Evolutionary conservation across 495 filamentous ascomycete species (phyloP).

Genomic region (Sphaerosporella brunnea): DNA sequence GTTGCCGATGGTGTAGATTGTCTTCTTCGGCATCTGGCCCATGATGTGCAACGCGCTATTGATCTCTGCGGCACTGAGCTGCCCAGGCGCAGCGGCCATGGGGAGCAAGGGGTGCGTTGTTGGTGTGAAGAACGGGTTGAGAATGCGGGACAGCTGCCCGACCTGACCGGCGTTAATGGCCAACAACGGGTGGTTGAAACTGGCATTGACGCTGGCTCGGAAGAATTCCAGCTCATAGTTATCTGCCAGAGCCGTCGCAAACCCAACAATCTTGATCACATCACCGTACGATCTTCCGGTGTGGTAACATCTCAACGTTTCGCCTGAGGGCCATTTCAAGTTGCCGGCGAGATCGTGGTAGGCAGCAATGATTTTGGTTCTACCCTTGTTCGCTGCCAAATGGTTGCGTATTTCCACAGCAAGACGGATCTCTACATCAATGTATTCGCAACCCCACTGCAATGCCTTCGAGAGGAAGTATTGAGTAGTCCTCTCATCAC

Average conservation of each 20-base stretch:
- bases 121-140: constrained; percentile 70
- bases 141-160: constrained; percentile 59
- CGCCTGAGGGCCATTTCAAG: constrained; percentile 61
- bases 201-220: constrained; percentile 47
- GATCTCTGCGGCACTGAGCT: constrained; percentile 67
- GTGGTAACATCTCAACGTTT: constrained; percentile 49
- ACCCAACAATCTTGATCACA: constrained; percentile 76
- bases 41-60: constrained; percentile 60
- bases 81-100: constrained; percentile 68
- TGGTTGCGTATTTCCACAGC: constrained; percentile 52
- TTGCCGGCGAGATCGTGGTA: constrained; percentile 72
- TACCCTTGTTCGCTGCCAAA: constrained; percentile 51
- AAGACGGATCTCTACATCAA: constrained; percentile 73
- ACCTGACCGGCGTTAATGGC: constrained; percentile 74
- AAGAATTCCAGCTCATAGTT: constrained; percentile 83
- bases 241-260: constrained; percentile 57
- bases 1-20: constrained; percentile 38
- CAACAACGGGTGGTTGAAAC: constrained; percentile 50
- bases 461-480: constrained; percentile 60
- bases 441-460: constrained; percentile 74
- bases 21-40: constrained; percentile 60
- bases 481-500: constrained; percentile 53
- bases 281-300: constrained; percentile 57
- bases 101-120: constrained; percentile 71
- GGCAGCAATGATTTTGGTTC: constrained; percentile 65